phyloP scores from a whole-genome alignment of 345 rosid species.

The Salix arbutifolia region DNA sequence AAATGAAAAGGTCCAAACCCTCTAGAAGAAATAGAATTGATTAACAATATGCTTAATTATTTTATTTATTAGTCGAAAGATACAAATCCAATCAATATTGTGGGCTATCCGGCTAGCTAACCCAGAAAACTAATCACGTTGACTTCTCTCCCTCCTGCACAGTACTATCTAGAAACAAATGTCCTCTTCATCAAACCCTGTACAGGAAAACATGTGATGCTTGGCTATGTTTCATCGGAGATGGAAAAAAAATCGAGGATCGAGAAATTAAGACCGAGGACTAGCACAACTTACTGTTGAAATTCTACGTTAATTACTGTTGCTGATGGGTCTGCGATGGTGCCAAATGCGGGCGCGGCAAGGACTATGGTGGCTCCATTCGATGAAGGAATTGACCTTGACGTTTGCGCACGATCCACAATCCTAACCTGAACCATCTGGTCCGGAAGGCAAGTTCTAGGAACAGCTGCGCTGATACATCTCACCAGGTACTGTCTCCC shows the following conservation, averaged over 20 bases:
- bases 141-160: not conserved
- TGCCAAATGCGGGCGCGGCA: conserved; percentile 36
- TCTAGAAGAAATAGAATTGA: not conserved
- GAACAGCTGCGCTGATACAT: conserved; percentile 45
- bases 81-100: not conserved
- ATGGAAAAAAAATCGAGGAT: not conserved
- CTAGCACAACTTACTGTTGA: conserved; percentile 29
- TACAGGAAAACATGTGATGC: not conserved
- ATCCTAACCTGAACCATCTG: conserved; percentile 36
- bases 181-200: not conserved
- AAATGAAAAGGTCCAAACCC: not conserved
- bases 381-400: conserved; percentile 35
- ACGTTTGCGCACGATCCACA: conserved; percentile 37
- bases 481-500: conserved; percentile 51
- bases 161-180: not conserved
- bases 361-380: conserved; percentile 39
- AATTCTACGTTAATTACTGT: conserved; percentile 39
- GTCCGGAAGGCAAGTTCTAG: conserved; percentile 26
- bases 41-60: not conserved
- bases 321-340: conserved; percentile 32
- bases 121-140: not conserved
- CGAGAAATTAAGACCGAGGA: not conserved
- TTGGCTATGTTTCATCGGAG: not conserved
- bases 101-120: not conserved
- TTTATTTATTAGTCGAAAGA: not conserved